Percentiles rank a stretch among this genome's conserved stretches.
Evolutionary conservation across 2,329 filamentous ascomycete species (phyloP).

Genomic region (Fusarium goolgardi): DNA sequence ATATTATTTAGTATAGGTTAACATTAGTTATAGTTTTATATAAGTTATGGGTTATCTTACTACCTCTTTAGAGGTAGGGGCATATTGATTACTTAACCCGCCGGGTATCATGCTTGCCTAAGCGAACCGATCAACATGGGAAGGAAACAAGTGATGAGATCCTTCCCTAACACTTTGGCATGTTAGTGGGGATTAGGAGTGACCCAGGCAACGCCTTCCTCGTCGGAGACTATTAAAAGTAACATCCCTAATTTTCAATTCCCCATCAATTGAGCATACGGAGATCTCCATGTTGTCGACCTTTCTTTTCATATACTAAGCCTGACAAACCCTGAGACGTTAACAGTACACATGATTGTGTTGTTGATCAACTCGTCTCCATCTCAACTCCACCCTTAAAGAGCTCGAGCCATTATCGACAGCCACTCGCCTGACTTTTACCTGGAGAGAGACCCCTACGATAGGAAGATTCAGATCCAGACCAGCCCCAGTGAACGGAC

Average conservation of each 20-base stretch:
- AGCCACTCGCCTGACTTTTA: slow-evolving; percentile 29
- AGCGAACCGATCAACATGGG: slow-evolving; percentile 16
- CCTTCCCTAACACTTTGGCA: slow-evolving; percentile 4
- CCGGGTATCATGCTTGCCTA: slow-evolving; percentile 3
- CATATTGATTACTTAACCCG: too few relatives aligned
- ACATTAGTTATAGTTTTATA: too few relatives aligned
- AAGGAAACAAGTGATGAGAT: slow-evolving; percentile 11
- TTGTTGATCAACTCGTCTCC: slow-evolving; percentile 34
- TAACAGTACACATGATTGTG: slow-evolving; percentile 20
- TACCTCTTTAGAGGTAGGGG: too few relatives aligned
- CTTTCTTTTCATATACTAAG: slow-evolving; percentile 24
- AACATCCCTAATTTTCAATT: slow-evolving; percentile 7
- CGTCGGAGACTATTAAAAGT: slow-evolving; percentile 17
- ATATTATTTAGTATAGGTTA: too few relatives aligned
- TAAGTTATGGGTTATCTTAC: too few relatives aligned
- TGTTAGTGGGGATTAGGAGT: background rate
- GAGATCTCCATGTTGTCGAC: slow-evolving; percentile 7
- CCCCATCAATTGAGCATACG: slow-evolving; percentile 14
- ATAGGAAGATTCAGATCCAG: slow-evolving; percentile 45
- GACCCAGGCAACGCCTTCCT: slow-evolving; percentile 2
- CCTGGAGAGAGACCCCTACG: slow-evolving; percentile 30
- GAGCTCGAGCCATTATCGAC: slow-evolving; percentile 41
- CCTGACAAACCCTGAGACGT: slow-evolving; percentile 29
- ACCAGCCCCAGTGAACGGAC: slow-evolving; percentile 42
- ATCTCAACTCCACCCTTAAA: slow-evolving; percentile 27